Base-by-base conservation (phyloP, 495 filamentous ascomycete genomes). In the Penicillium waksmanii region DNA sequence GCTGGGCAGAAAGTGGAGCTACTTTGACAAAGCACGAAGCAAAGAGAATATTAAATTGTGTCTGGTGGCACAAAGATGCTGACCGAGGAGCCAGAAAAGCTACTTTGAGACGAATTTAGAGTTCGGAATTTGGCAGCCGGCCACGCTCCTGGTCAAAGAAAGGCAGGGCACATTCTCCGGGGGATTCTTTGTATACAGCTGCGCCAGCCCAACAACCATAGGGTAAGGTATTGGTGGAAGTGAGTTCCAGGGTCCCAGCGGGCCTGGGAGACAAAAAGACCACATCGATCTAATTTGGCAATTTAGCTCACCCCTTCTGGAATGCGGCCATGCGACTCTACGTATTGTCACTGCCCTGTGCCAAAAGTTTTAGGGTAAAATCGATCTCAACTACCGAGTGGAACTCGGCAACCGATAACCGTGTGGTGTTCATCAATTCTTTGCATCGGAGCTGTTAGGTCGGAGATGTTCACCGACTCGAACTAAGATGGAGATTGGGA, bases 121-220 rank as follows among this genome's bases (percentile, higher is more conserved):
- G 53, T 55, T 55, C 40, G 25, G 18, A 18, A 44, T 40, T 43
- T 42, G 18, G 34, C 40, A 33, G 4, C 1, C 44, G 40, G 38
- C 38, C 40, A 55, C 53, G 53, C 56, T 31, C 5, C n/a, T 51
- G 27, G 27, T 36, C 49, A 33, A 33, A 35, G 49, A 64, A 51
- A 53, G 56, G 18, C 57, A 47, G 31, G 27, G 46, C 55, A 23
- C 66, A 69, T 69, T 69, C 66, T 53, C 61, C 55, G 63, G 60
- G n/a, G 46, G 46, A 48, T 48, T 48, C 46, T 55, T 55, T 47
- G 53, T 47, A 46, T 55, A 33, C 12, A 48, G 18, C 21, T 13
- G 35, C 38, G 23, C 36, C 19, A 2, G 40, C n/a, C n/a, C 10
- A 35, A 17, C 9, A 18, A 2, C 51, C 38, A 19, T 12, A 48